Base-by-base conservation (phyloP, 2,329 filamentous ascomycete species). In the Zarea fungicola region DNA sequence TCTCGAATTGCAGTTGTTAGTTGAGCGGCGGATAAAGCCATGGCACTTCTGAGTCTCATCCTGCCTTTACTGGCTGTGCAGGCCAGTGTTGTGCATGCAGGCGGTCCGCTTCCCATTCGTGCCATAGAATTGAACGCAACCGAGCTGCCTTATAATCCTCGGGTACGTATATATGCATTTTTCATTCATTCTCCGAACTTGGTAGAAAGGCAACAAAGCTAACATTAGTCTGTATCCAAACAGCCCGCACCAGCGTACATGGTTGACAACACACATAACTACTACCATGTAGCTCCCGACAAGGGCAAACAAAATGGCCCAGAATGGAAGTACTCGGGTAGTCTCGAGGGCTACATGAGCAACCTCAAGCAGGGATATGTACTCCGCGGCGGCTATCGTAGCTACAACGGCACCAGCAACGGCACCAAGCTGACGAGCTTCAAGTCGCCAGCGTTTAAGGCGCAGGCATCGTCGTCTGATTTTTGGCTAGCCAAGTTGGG, bases 241-340 rank as follows among this genome's bases (percentile, higher is more conserved):
- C 45, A 54, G 54, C 49, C 51, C 6, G 39, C 39, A 6, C 46
- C 50, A 13, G 22, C 54, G 2, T 58, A 58, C 34, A 58, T 58
- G 56, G 54, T 57, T 1, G 55, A 58, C 25, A 55, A 58, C 18
- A 34, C 29, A 8, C 19, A 52, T 22, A 55, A 58, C 49, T 57
- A 54, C 52, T 58, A 52, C 34, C 37, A 54, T 6, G 25, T 43
- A 10, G 54, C 55, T 4, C 56, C 56, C 10, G 53, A 56, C 28
- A 29, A 42, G 10, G 39, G 39, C 2, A 42, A 19, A 29, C 39
- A 31, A 0, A 29, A 42, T 29, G 39, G 39, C 25, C 39, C 39
- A 6, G 25, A 54, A 51, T 48, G 56, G 56, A 35, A 23, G 6
- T 44, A 44, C 23, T 37, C 34, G 13, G 23, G 43, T n/a, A 36